Percentiles rank a stretch among this genome's conserved stretches.
These are phyloP conservation scores for Panaeolus papilionaceus DNA, from an alignment of 768 basidiomycete genomes.

Conservation along the genomic window DNA sequence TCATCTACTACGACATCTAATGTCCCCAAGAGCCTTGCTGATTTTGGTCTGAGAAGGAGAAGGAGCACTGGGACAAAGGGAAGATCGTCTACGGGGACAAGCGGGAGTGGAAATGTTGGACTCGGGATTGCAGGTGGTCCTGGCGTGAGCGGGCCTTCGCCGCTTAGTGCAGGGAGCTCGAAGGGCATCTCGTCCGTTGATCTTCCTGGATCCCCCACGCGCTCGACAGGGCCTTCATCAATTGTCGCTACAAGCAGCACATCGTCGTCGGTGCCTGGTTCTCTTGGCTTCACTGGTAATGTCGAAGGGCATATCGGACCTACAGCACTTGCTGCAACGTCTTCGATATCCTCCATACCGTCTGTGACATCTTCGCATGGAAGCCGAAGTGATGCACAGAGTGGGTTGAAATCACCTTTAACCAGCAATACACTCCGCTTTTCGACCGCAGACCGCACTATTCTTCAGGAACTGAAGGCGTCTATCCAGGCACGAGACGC, in stretches of 20 bases:
- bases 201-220: background rate
- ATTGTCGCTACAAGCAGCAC: constrained; percentile 3
- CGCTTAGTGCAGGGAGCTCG: background rate
- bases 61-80: constrained; percentile 25
- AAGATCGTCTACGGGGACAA: constrained; percentile 16
- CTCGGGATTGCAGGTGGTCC: constrained; percentile 1
- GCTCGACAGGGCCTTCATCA: background rate
- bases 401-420: background rate
- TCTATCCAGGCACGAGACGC: constrained; percentile 57
- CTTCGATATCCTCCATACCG: constrained; percentile 7
- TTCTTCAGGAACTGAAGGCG: constrained; percentile 60
- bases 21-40: constrained; percentile 30
- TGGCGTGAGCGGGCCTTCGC: constrained; percentile 8
- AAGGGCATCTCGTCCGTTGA: background rate
- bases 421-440: constrained; percentile 33
- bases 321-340: background rate
- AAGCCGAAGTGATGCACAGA: background rate
- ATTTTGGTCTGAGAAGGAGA: constrained; percentile 31
- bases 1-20: constrained; percentile 33
- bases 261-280: background rate
- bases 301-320: background rate
- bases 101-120: background rate
- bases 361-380: background rate
- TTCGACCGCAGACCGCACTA: constrained; percentile 67
- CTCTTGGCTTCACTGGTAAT: background rate